phyloP scores from a whole-genome alignment of 495 filamentous ascomycete species.

The Xylaria castorea region DNA sequence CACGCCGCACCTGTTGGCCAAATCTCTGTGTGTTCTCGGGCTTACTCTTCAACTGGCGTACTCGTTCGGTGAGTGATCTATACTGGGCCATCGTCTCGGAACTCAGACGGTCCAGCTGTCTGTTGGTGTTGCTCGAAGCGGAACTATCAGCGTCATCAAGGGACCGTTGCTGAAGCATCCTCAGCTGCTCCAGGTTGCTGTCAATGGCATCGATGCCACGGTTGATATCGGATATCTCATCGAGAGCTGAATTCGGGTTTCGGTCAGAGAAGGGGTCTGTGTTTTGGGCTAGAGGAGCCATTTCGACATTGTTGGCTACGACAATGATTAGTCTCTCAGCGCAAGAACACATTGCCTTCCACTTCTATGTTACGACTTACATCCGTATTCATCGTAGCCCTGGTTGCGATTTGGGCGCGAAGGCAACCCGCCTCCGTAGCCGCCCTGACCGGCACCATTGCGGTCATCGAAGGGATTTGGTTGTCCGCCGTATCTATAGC shows the following conservation, averaged over 20 bases:
- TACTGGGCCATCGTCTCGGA: constrained; percentile 82
- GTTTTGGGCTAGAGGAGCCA: constrained; percentile 63
- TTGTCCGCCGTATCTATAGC: constrained; percentile 51
- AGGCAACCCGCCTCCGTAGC: constrained; percentile 45
- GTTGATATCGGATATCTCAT: constrained; percentile 81
- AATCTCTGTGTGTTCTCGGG: constrained; percentile 77
- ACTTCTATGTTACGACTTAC: constrained; percentile 42
- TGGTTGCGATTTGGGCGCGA: constrained; percentile 47
- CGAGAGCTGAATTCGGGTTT: constrained; percentile 77
- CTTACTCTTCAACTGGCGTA: constrained; percentile 79
- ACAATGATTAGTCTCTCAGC: constrained; percentile 23
- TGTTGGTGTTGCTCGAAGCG: constrained; percentile 55
- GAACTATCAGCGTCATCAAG: constrained; percentile 66
- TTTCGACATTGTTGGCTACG: constrained; percentile 63
- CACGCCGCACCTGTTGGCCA: constrained; percentile 75
- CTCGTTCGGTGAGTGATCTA: constrained; percentile 72
- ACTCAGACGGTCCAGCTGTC: constrained; percentile 64
- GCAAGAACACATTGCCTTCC: constrained; percentile 25
- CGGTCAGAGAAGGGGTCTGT: constrained; percentile 48
- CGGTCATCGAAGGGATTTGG: constrained; percentile 61
- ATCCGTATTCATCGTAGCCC: constrained; percentile 57
- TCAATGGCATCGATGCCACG: constrained; percentile 78
- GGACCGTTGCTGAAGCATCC: constrained; percentile 61
- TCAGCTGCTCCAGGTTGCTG: constrained; percentile 64
- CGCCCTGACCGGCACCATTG: constrained; percentile 37